Evolutionary conservation across 176 grass and related monocot species (phyloP).

Genomic region (Melocanna baccifera): DNA sequence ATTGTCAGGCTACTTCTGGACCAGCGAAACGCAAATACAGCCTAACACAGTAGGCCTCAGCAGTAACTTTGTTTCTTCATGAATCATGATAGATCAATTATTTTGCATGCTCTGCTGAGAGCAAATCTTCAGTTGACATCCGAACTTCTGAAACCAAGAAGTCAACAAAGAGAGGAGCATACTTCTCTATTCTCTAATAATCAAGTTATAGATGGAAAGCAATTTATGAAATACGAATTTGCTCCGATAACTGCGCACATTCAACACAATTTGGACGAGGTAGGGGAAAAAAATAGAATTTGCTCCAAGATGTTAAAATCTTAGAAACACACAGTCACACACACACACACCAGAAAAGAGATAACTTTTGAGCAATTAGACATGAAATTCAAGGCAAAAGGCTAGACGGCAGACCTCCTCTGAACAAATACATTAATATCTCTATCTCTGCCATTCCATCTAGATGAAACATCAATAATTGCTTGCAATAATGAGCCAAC

Average conservation of each 20-base stretch:
- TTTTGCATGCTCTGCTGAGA: constrained; percentile 14
- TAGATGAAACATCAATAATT: constrained; percentile 83
- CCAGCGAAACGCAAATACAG: neutral
- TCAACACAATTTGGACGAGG: neutral
- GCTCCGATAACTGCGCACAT: neutral
- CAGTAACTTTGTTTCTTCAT: constrained; percentile 22
- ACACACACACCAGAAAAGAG: neutral
- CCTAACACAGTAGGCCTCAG: neutral
- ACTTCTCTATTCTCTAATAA: constrained; percentile 6
- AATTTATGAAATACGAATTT: constrained; percentile 22
- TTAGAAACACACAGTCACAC: neutral
- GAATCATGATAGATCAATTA: constrained; percentile 12
- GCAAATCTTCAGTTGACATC: neutral
- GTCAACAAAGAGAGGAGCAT: neutral
- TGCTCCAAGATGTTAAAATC: neutral
- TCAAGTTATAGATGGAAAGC: neutral
- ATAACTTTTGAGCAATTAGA: constrained; percentile 1
- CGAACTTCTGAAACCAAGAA: neutral
- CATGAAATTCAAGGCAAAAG: neutral
- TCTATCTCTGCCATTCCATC: constrained; percentile 81
- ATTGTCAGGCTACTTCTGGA: neutral
- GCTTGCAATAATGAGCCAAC: constrained; percentile 82
- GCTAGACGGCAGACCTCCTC: constrained; percentile 55
- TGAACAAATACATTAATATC: constrained; percentile 89
- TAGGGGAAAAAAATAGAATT: neutral